Evolutionary conservation across 2,329 filamentous ascomycete genomes (phyloP).

Genomic region (Hymenoscyphus linearis): DNA sequence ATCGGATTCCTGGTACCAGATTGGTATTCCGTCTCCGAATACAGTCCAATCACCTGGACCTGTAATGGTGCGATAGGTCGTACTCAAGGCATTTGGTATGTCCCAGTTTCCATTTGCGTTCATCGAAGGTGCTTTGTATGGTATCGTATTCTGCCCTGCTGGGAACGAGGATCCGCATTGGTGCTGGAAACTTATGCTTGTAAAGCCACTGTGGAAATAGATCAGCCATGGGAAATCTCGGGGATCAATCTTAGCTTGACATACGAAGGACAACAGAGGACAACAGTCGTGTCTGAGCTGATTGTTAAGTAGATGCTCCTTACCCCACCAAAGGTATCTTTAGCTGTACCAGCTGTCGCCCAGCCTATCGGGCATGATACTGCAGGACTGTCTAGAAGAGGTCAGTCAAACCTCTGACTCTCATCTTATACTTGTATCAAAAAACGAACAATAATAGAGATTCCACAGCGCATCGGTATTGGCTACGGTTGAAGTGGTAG

Average conservation of each 20-base stretch:
- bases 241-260: neutral
- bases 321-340: neutral
- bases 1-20: slow-evolving; percentile 7
- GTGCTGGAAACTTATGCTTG: neutral
- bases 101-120: neutral
- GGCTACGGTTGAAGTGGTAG: neutral
- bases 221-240: neutral
- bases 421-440: neutral
- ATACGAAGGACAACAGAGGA: slow-evolving; percentile 2
- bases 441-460: slow-evolving; percentile 1
- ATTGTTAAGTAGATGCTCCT: neutral
- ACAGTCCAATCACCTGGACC: neutral
- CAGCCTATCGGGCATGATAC: neutral
- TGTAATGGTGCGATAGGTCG: neutral
- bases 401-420: neutral
- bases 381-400: neutral
- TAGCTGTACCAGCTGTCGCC: neutral
- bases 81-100: neutral
- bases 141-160: neutral
- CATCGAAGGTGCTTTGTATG: neutral
- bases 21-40: slow-evolving; percentile 5
- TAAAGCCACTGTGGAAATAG: neutral
- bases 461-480: neutral
- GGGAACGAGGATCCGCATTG: neutral
- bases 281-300: neutral